A percentile compares a stretch with the other conserved stretches of the same genome.
These are phyloP conservation scores for Wickerhamiella brachini DNA, from an alignment of 805 yeast species.

Conservation along the genomic window DNA sequence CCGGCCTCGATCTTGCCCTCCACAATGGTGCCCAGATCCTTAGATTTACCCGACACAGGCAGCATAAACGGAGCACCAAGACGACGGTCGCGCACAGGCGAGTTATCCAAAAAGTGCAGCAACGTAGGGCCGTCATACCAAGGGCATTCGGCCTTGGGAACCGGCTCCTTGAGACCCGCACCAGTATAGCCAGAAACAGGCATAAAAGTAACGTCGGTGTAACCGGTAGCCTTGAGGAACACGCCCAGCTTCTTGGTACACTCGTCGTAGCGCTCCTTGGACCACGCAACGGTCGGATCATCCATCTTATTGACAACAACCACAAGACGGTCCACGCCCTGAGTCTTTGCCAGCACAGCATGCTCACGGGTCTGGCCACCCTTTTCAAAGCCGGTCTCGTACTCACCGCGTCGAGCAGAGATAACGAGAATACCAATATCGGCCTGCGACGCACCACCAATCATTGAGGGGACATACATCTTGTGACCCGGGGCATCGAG, in stretches of 20 bases:
- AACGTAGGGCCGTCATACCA: constrained; percentile 93
- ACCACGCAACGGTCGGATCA: constrained; percentile 93
- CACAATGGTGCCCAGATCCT: constrained; percentile 92
- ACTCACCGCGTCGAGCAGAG: constrained; percentile 98
- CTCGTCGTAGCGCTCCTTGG: constrained; percentile 89
- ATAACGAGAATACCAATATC: constrained; percentile 96
- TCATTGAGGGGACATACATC: constrained; percentile 97
- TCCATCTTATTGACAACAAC: constrained; percentile 98
- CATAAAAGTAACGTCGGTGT: constrained; percentile 81
- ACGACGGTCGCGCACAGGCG: constrained; percentile 73
- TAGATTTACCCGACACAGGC: constrained; percentile 88
- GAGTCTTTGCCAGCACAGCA: constrained; percentile 92
- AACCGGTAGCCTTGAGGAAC: constrained; percentile 73
- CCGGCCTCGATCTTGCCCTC: constrained; percentile 99
- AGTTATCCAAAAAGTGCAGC: constrained; percentile 73
- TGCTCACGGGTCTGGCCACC: constrained; percentile 99
- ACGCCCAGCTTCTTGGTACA: constrained; percentile 70
- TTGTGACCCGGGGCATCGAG: constrained; percentile 99
- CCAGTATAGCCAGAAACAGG: constrained; percentile 98
- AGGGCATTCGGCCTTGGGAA: constrained; percentile 56
- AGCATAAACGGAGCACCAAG: constrained; percentile 94
- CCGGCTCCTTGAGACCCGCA: constrained; percentile 85
- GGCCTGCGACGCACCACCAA: constrained; percentile 99
- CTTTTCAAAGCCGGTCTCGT: constrained; percentile 97
- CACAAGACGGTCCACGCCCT: constrained; percentile 87